phyloP scores from a whole-genome alignment of 257 asterid species.

The Cinchona pubescens region DNA sequence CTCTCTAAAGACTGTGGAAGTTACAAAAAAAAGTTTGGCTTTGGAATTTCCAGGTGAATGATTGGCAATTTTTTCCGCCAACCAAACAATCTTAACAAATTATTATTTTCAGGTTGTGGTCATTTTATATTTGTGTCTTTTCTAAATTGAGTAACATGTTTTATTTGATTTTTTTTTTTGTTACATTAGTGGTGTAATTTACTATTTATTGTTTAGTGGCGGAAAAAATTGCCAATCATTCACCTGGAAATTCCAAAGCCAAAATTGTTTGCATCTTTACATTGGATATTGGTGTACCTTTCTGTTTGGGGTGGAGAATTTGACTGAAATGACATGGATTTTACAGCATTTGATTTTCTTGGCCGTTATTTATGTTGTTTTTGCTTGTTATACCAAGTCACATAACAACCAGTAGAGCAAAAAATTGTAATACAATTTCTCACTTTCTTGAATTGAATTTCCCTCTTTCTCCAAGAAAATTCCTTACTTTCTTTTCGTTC shows the following conservation, averaged over 20 bases:
- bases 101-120: slow-evolving; percentile 33
- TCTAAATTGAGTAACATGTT: neutral
- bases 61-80: slow-evolving; percentile 40
- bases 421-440: no score
- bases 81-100: slow-evolving; percentile 41
- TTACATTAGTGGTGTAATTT: neutral
- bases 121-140: slow-evolving; percentile 28
- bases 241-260: slow-evolving; percentile 27
- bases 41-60: slow-evolving; percentile 38
- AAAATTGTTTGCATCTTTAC: slow-evolving; percentile 16
- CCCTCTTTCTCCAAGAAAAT: neutral
- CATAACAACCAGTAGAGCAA: no score
- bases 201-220: slow-evolving; percentile 32
- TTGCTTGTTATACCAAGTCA: no score
- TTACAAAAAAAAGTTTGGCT: slow-evolving; percentile 9
- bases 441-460: no score
- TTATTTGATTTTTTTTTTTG: neutral
- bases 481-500: neutral
- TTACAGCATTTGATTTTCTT: slow-evolving; percentile 31
- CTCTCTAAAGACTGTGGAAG: neutral
- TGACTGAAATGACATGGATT: slow-evolving; percentile 36
- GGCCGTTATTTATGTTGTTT: no score
- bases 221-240: slow-evolving; percentile 46
- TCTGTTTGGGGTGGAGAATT: slow-evolving; percentile 34
- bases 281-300: slow-evolving; percentile 31